Percentiles rank a stretch among this genome's conserved stretches.
Evolutionary conservation across 2,329 filamentous ascomycete genomes (phyloP).

Genomic region (Intubia oerlemansii): DNA sequence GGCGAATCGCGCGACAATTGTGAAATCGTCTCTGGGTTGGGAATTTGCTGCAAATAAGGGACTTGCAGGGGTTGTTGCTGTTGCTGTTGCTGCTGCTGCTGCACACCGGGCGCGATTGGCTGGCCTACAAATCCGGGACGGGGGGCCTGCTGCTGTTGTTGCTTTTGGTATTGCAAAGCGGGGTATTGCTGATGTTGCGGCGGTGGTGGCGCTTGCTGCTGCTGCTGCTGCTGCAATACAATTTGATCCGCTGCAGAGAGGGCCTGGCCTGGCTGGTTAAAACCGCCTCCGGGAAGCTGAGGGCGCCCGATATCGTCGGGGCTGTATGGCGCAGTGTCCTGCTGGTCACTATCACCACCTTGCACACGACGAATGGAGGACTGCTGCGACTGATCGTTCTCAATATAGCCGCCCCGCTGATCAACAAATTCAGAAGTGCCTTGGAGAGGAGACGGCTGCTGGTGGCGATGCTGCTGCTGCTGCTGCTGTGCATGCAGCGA

Average conservation of each 20-base stretch:
- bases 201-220: conserved; percentile 9
- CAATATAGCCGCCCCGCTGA: too few relatives aligned
- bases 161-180: conserved; percentile 6
- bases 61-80: conserved; percentile 10
- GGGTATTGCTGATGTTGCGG: conserved; percentile 17
- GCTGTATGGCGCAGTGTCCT: too few relatives aligned
- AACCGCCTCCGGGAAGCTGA: too few relatives aligned
- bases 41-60: conserved; percentile 12
- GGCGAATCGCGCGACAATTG: conserved; percentile 42
- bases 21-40: conserved; percentile 37
- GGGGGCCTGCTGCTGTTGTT: conserved; percentile 8
- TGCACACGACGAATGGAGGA: too few relatives aligned
- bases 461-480: conserved; percentile 2
- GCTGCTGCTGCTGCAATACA: conserved; percentile 14
- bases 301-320: too few relatives aligned
- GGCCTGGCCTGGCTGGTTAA: too few relatives aligned
- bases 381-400: too few relatives aligned
- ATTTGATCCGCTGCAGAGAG: too few relatives aligned
- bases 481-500: conserved; percentile 7
- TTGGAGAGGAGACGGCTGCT: too few relatives aligned
- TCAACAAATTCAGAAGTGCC: too few relatives aligned
- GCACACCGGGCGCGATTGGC: conserved; percentile 9
- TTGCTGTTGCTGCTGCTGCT: conserved; percentile 10
- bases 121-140: conserved; percentile 15
- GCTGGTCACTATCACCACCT: too few relatives aligned